Conservation (phyloP, 2,329 filamentous ascomycete genomes). For the Diaporthe sp. region DNA sequence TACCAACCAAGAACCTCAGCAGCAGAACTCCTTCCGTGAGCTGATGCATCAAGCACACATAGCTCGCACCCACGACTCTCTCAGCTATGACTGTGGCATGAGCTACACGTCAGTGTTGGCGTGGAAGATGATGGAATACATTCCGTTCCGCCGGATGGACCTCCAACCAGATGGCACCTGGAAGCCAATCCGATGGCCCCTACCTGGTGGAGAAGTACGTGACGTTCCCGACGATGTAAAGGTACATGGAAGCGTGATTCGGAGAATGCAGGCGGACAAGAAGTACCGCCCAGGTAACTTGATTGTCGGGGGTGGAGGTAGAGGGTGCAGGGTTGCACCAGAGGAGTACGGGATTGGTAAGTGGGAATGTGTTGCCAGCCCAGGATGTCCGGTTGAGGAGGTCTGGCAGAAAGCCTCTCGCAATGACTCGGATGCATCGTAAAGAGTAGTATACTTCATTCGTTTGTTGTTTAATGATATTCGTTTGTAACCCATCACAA, state of each 20-base stretch:
- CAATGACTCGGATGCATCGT: constrained; percentile 43
- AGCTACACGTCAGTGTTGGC: constrained; percentile 66
- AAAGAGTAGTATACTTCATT: neutral
- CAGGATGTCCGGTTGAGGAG: constrained; percentile 78
- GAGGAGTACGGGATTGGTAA: constrained; percentile 75
- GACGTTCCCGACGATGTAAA: constrained; percentile 79
- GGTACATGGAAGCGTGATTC: constrained; percentile 81
- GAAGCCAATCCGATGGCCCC: constrained; percentile 84
- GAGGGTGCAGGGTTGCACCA: constrained; percentile 74
- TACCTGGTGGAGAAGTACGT: constrained; percentile 81
- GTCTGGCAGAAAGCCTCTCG: constrained; percentile 63
- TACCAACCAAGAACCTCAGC: constrained; percentile 42
- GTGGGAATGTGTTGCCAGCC: constrained; percentile 75
- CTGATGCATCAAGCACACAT: constrained; percentile 70
- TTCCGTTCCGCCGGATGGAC: constrained; percentile 87
- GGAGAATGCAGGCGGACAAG: constrained; percentile 73
- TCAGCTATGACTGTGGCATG: constrained; percentile 74
- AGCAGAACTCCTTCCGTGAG: constrained; percentile 61
- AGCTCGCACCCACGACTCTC: constrained; percentile 76
- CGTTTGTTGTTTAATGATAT: neutral
- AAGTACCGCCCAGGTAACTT: constrained; percentile 82
- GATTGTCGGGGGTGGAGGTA: constrained; percentile 82
- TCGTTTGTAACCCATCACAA: neutral
- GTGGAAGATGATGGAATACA: constrained; percentile 86
- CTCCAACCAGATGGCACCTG: constrained; percentile 78